phyloP scores from a whole-genome alignment of 176 grass and related monocot genomes.

The Carex scoparia region DNA sequence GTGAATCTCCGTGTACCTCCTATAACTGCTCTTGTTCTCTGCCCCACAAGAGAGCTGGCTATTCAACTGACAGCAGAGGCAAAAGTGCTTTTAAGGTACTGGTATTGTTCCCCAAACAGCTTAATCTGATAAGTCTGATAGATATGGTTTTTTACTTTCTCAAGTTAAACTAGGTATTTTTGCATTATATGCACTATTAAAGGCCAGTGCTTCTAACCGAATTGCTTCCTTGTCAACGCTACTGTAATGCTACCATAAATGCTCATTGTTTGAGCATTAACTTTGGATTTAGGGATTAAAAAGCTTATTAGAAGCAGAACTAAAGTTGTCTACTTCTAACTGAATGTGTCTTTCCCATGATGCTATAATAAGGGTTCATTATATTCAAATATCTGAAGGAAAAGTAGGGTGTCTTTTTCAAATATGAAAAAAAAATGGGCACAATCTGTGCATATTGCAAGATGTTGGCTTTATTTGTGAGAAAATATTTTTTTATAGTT shows the following conservation, averaged over 20 bases:
- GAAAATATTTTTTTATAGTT: background rate
- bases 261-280: background rate
- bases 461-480: background rate
- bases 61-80: constrained; percentile 88
- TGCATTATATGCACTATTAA: background rate
- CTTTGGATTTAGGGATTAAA: background rate
- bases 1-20: constrained; percentile 66
- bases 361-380: background rate
- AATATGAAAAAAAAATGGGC: background rate
- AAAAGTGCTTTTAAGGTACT: constrained; percentile 67
- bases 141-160: background rate
- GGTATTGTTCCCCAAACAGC: background rate
- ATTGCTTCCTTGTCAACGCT: background rate
- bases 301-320: background rate
- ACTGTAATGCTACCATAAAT: background rate
- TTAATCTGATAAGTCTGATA: background rate
- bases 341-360: background rate
- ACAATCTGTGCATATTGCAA: background rate
- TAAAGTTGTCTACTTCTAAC: background rate
- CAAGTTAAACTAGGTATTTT: background rate
- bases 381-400: background rate
- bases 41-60: constrained; percentile 85
- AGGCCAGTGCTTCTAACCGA: background rate
- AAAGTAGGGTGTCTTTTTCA: background rate
- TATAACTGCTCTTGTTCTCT: constrained; percentile 71